Evolutionary conservation across 73 alveolate genomes (phyloP).

Genomic region (Durusdinium trenchii): DNA sequence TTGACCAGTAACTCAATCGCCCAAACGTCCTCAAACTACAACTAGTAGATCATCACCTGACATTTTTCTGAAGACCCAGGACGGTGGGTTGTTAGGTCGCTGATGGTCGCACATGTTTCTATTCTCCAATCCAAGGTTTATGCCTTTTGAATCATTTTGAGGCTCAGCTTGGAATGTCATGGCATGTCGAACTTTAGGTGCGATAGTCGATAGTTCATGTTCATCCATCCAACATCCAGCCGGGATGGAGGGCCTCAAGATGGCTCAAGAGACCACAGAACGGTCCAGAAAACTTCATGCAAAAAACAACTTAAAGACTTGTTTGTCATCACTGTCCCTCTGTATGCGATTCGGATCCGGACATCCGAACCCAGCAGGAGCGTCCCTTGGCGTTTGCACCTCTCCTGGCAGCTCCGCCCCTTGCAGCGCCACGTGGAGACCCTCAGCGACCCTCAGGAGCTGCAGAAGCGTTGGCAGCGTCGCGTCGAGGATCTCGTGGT

Average conservation of each 20-base stretch:
- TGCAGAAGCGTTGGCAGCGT: not conserved
- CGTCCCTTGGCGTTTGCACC: conserved; percentile 29
- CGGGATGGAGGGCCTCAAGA: not conserved
- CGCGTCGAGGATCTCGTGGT: conserved; percentile 21
- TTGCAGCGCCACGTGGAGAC: conserved; percentile 3
- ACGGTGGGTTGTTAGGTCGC: not conserved
- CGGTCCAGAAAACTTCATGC: not conserved
- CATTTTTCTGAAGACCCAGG: too few species aligned
- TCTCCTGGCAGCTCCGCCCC: not conserved
- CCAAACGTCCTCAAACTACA: not conserved
- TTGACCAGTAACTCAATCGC: not conserved
- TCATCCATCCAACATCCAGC: not conserved
- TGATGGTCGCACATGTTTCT: not conserved
- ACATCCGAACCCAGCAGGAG: not conserved
- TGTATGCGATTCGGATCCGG: too few species aligned
- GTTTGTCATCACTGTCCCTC: too few species aligned
- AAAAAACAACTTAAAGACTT: not conserved
- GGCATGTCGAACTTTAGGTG: too few species aligned
- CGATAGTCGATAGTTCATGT: not conserved
- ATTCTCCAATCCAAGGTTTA: not conserved
- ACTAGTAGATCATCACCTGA: too few species aligned
- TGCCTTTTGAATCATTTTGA: not conserved
- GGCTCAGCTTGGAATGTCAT: too few species aligned
- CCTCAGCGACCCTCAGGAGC: not conserved
- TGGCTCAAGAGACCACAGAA: not conserved